Conservation (phyloP, 2,329 filamentous ascomycete species). For the Monilinia vaccinii-corymbosi region DNA sequence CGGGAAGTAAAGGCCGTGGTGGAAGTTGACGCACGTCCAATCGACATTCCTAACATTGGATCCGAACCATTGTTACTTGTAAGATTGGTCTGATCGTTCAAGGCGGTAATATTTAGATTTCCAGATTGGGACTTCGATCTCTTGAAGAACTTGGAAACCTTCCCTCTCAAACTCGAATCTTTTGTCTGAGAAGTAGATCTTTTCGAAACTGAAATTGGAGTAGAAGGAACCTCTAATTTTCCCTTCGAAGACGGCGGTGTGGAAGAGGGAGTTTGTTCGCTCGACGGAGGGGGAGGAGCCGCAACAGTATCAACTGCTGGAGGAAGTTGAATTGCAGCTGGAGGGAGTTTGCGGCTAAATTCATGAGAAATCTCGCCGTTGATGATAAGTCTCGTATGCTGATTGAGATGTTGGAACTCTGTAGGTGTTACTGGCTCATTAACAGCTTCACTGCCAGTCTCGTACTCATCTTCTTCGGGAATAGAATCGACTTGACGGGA, state of each 20-base stretch:
- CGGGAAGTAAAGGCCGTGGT: slow-evolving; percentile 18
- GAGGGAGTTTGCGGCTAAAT: neutral
- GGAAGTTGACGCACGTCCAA: slow-evolving; percentile 17
- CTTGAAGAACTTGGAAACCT: slow-evolving; percentile 19
- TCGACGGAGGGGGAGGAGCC: slow-evolving; percentile 12
- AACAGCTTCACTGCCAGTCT: slow-evolving; percentile 49
- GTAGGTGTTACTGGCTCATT: slow-evolving; percentile 55
- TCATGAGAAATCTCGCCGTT: slow-evolving; percentile 6
- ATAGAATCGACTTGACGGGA: slow-evolving; percentile 42
- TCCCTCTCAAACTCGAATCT: slow-evolving; percentile 13
- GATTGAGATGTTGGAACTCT: slow-evolving; percentile 47
- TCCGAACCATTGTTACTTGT: slow-evolving; percentile 16
- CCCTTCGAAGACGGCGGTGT: slow-evolving; percentile 3
- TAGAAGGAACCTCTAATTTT: neutral
- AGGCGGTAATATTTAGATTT: neutral
- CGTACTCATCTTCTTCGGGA: slow-evolving; percentile 44
- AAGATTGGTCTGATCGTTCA: slow-evolving; percentile 8
- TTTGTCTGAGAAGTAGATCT: slow-evolving; percentile 10
- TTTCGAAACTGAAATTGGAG: slow-evolving; percentile 5
- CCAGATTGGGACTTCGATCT: slow-evolving; percentile 15
- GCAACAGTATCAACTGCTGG: slow-evolving; percentile 20
- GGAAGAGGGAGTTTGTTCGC: neutral
- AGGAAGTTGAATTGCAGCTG: slow-evolving; percentile 8
- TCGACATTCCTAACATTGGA: slow-evolving; percentile 13
- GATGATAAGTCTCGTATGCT: slow-evolving; percentile 34